A percentile compares a stretch with the other conserved stretches of the same genome.
phyloP scores from a whole-genome alignment of 495 filamentous ascomycete genomes.

The Hyphodiscus hymeniophilus region DNA sequence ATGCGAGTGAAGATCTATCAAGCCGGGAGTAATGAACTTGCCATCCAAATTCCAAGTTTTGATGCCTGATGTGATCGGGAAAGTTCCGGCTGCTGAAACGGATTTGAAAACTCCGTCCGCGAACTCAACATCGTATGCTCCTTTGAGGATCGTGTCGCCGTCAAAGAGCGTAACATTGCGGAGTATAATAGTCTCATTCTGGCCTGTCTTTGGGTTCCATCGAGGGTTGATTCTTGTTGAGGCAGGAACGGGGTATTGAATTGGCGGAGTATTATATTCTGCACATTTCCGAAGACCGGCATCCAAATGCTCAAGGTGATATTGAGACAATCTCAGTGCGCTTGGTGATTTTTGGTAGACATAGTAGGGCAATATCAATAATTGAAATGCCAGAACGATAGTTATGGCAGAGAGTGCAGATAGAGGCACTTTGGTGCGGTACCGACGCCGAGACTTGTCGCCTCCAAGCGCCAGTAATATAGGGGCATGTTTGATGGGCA shows the following conservation, averaged over 20 bases:
- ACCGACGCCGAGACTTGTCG: background rate
- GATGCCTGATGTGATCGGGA: background rate
- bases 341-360: slow-evolving; percentile 7
- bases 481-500: too few relatives aligned
- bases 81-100: slow-evolving; percentile 28
- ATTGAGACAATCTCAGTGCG: slow-evolving; percentile 5
- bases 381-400: slow-evolving; percentile 12
- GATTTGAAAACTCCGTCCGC: slow-evolving; percentile 40
- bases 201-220: slow-evolving; percentile 18
- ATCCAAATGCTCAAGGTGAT: slow-evolving; percentile 9
- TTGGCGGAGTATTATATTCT: slow-evolving; percentile 7
- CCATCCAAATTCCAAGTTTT: slow-evolving; percentile 44
- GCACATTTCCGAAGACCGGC: slow-evolving; percentile 13
- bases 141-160: slow-evolving; percentile 37
- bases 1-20: slow-evolving; percentile 64
- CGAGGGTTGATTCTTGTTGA: slow-evolving; percentile 15
- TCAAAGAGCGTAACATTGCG: slow-evolving; percentile 45
- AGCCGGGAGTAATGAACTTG: slow-evolving; percentile 50
- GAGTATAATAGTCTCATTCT: slow-evolving; percentile 30
- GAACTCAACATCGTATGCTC: slow-evolving; percentile 38
- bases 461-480: too few relatives aligned
- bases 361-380: slow-evolving; percentile 15
- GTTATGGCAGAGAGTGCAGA: slow-evolving; percentile 1
- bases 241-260: slow-evolving; percentile 12
- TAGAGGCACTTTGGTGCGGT: slow-evolving; percentile 9